A percentile compares a stretch with the other conserved stretches of the same genome.
phyloP scores from a whole-genome alignment of 1,284 basidiomycete genomes.

The Moesziomyces antarcticus region DNA sequence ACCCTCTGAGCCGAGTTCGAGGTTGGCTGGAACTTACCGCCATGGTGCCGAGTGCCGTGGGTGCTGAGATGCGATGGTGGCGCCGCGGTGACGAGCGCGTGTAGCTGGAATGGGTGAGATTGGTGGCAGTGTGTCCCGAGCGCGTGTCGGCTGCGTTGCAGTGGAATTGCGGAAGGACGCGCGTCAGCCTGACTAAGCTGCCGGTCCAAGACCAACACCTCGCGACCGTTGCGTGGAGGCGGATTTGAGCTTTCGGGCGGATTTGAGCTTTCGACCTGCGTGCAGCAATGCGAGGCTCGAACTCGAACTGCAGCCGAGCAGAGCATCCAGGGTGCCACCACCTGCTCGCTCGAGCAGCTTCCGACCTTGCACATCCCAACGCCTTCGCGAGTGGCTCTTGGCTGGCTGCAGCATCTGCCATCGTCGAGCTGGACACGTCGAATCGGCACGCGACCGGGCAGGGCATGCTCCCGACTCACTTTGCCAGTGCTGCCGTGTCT shows the following conservation, averaged over 20 bases:
- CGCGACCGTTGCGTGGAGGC: not conserved
- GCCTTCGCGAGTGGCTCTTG: too few species aligned
- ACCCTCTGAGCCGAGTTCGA: too few species aligned
- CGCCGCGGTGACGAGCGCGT: not conserved
- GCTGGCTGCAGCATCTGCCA: not conserved
- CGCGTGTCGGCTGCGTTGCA: slow-evolving; percentile 2
- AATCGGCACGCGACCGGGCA: slow-evolving; percentile 2
- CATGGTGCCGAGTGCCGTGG: not conserved
- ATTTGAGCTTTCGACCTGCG: slow-evolving; percentile 3
- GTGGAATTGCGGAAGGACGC: not conserved
- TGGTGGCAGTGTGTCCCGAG: slow-evolving; percentile 22
- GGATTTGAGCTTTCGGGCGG: too few species aligned
- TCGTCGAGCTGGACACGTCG: not conserved
- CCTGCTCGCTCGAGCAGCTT: too few species aligned
- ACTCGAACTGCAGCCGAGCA: too few species aligned
- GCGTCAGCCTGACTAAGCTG: slow-evolving; percentile 26
- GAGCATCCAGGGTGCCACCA: too few species aligned
- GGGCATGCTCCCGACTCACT: slow-evolving; percentile 48
- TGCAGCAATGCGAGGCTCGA: slow-evolving; percentile 6
- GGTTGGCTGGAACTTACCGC: not conserved
- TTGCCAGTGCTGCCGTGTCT: slow-evolving; percentile 24
- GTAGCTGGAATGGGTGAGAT: too few species aligned
- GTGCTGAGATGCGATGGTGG: too few species aligned
- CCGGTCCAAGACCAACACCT: slow-evolving; percentile 27
- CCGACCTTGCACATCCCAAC: too few species aligned